Base-by-base conservation (phyloP, 192 early-diverging fungal genomes). In the Polychytrium aggregatum region DNA sequence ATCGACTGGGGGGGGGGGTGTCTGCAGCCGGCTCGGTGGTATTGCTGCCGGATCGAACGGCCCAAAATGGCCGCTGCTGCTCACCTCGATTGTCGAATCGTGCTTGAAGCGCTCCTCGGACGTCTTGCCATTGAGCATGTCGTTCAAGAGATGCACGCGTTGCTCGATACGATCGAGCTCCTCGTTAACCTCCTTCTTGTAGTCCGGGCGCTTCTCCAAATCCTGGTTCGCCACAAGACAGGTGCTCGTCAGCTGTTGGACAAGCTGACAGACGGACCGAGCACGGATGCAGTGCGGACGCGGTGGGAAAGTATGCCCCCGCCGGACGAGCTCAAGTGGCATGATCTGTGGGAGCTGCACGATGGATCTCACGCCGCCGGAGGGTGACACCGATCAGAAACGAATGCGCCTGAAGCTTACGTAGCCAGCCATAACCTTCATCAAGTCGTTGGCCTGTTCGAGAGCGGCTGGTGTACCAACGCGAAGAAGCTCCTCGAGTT, bases 391-490 rank as follows among this genome's bases (percentile, higher is more conserved):
- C n/a, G n/a, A n/a, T n/a, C n/a, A n/a, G n/a, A n/a, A n/a, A n/a
- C n/a, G n/a, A n/a, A n/a, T n/a, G n/a, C 8, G 35, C 24, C 20
- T 9, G 9, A 2, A 29, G 57, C 67, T 50, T 74, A 87, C 87
- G 59, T 93, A 99, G 39, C 97, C 97, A 16, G 94, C 81, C 74
- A 99, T 91, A 34, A 91, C 70, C 63, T 99, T 97, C 84, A 99
- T 97, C 41, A 99, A 65, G 48, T 88, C 83, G 41, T 99, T 98
- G 14, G 97, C 97, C 55, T 95, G 89, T 24, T 82, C 86, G 25
- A 99, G 63, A 56, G 94, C 93, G 37, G 84, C 78, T 6, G 94
- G 92, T 44, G 87, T 84, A 21, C 88, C 94, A n/a, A 89, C 64
- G 8, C 97, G 80, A 38, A 99, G 79, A 29, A 99, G 73, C 54